These are phyloP conservation scores for Debaryomyces sp. DNA, from an alignment of 1,139 yeast species.

Conservation along the genomic window DNA sequence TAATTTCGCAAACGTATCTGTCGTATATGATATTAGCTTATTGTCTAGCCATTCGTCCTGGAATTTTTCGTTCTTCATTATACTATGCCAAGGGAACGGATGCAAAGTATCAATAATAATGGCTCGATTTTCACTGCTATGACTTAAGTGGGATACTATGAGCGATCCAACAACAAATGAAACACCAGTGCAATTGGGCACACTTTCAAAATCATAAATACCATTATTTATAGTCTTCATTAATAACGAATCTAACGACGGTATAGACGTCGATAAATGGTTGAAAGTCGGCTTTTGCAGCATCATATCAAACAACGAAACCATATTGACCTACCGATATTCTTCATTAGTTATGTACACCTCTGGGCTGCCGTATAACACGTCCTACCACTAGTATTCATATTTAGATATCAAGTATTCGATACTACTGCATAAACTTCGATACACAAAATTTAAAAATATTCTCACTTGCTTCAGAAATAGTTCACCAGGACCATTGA, in stretches of 20 bases:
- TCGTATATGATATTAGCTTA: constrained; percentile 19
- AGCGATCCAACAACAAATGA: constrained; percentile 25
- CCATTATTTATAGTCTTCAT: constrained; percentile 18
- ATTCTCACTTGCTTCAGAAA: constrained; percentile 7
- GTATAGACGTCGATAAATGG: constrained; percentile 28
- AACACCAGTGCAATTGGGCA: constrained; percentile 34
- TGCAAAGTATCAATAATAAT: constrained; percentile 36
- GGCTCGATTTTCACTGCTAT: constrained; percentile 10
- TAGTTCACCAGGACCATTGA: constrained; percentile 5
- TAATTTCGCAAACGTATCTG: constrained; percentile 33
- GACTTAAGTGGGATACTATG: constrained; percentile 31
- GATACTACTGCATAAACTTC: constrained; percentile 6
- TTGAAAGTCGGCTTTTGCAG: constrained; percentile 13
- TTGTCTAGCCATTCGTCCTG: constrained; percentile 20
- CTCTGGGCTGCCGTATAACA: neutral
- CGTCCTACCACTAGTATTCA: neutral
- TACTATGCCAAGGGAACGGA: constrained; percentile 30
- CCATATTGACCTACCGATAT: constrained; percentile 13
- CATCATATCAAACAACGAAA: constrained; percentile 18
- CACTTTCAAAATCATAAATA: constrained; percentile 41
- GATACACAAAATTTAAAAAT: constrained; percentile 3
- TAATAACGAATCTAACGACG: constrained; percentile 28
- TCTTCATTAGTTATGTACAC: constrained; percentile 1
- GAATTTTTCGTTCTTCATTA: constrained; percentile 24
- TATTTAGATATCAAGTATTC: neutral